A percentile compares a stretch with the other conserved stretches of the same genome.
Evolutionary conservation across 2,329 filamentous ascomycete species (phyloP).

Genomic region (Xylaria sp.): DNA sequence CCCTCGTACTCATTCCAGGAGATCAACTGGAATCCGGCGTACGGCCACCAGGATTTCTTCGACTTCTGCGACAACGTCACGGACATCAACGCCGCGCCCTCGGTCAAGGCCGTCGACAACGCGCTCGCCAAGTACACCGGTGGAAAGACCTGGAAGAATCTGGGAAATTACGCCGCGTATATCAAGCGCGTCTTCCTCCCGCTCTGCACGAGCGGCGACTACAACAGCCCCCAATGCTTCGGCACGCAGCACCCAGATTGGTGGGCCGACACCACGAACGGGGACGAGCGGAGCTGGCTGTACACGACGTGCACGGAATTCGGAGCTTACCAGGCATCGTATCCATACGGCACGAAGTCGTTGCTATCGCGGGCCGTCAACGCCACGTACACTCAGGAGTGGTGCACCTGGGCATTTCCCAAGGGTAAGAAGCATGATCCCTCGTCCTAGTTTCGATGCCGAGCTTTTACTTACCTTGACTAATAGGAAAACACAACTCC

Average conservation of each 20-base stretch:
- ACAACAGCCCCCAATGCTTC: constrained; percentile 58
- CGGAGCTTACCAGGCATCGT: constrained; percentile 61
- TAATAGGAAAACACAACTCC: constrained; percentile 51
- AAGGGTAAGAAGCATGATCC: constrained; percentile 46
- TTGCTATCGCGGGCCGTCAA: constrained; percentile 61
- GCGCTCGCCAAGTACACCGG: constrained; percentile 60
- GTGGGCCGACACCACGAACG: constrained; percentile 58
- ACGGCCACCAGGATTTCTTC: constrained; percentile 60
- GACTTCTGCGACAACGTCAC: constrained; percentile 64
- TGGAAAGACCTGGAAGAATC: constrained; percentile 60
- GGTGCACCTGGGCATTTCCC: constrained; percentile 65
- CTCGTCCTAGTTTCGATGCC: too few species aligned
- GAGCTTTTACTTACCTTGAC: not conserved
- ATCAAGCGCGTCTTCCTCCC: constrained; percentile 59
- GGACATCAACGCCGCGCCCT: constrained; percentile 56
- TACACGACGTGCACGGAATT: constrained; percentile 61
- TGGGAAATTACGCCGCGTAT: constrained; percentile 63
- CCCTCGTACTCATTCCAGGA: constrained; percentile 65
- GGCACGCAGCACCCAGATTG: constrained; percentile 53
- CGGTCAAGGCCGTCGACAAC: constrained; percentile 58
- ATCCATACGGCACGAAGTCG: constrained; percentile 53
- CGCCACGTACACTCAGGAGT: constrained; percentile 63
- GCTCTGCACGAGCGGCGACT: constrained; percentile 55
- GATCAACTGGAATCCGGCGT: constrained; percentile 58
- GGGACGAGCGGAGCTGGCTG: constrained; percentile 57